Base-by-base conservation (phyloP, 768 basidiomycete species). In the Boletus reticulatus region DNA sequence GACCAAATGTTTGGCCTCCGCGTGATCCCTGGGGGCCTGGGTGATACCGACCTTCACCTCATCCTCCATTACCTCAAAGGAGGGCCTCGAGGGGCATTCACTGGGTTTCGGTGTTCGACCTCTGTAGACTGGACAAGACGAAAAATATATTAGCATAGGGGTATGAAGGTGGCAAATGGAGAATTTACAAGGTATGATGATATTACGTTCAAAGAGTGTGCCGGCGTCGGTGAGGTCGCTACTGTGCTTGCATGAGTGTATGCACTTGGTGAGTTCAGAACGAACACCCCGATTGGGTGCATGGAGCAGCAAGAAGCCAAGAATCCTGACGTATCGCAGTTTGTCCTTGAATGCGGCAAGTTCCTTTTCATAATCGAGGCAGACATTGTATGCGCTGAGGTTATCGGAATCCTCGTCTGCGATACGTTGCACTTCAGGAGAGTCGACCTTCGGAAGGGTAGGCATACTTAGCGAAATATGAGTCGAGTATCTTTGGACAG, bases 81-180 rank as follows among this genome's bases (percentile, higher is more conserved):
- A 66, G 4, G 62, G 29, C 11, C 62, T 47, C 29, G 59, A 59
- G 8, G 64, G 39, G 45, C 56, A 52, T 8, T 45, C n/a, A 10
- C 56, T 62, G 11, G 60, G 19, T 31, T 42, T 20, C 6, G 69
- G 69, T 1, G 64, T 73, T 43, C 54, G 53, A 22, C 59, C 58
- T 45, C 52, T 64, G 43, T 17, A 48, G 17, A 67, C 63, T 65
- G 34, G 20, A 38, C 24, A 24, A 16, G n/a, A 42, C 3, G 11
- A 14, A 41, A 32, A 24, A 14, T 50, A n/a, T n/a, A 36, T 11
- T n/a, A 14, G n/a, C 9, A 36, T 39, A 27, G 16, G 7, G 22
- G 6, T 39, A 12, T 29, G 47, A 47, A 20, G 12, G 41, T 31
- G 41, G 39, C 0, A 32, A 37, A 43, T 6, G n/a, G 39, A 45